Conservation (phyloP, 148 eudicot species). For the Simmondsia chinensis region DNA sequence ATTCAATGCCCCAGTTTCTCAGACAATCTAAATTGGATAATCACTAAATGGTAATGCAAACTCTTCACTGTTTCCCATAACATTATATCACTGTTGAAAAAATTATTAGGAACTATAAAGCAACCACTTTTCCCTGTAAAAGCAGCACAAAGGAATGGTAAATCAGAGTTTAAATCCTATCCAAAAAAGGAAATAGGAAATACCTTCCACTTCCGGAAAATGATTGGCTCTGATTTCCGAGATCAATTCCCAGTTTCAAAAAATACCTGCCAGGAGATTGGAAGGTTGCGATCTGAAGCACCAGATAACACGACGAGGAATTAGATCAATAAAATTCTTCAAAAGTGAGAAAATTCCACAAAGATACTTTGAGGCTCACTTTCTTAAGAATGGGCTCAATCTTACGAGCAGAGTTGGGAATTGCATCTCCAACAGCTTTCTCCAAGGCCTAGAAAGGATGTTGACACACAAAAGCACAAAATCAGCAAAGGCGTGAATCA, state of each 20-base stretch:
- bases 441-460: conserved; percentile 61
- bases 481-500: no score
- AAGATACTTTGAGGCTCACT: conserved; percentile 28
- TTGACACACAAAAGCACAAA: no score
- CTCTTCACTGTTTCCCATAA: no score
- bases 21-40: no score
- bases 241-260: conserved; percentile 59
- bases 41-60: no score
- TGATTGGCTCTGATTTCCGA: conserved; percentile 43
- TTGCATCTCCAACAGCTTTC: conserved; percentile 69
- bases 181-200: not conserved
- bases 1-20: no score
- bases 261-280: conserved; percentile 76
- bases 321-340: conserved; percentile 3
- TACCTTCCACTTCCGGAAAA: conserved; percentile 54
- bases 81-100: no score
- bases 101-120: no score
- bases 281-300: conserved; percentile 63
- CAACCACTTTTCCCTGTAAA: no score
- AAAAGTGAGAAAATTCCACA: not conserved
- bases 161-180: no score
- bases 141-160: no score
- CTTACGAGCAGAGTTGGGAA: conserved; percentile 46
- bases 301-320: conserved; percentile 17
- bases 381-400: conserved; percentile 71